Conservation (phyloP, 331 rosid genomes). For the Telfairia occidentalis region DNA sequence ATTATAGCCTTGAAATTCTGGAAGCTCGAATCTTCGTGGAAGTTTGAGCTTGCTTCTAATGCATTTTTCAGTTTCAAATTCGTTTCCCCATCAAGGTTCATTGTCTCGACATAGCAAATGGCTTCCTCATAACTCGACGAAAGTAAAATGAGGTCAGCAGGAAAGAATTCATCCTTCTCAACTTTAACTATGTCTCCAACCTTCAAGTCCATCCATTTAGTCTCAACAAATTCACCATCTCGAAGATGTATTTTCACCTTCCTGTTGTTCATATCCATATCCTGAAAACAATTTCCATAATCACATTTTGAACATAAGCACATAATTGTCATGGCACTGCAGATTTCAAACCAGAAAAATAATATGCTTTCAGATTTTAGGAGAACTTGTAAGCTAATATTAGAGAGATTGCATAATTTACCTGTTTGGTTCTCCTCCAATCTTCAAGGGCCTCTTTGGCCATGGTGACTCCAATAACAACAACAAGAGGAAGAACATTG, state of each 20-base stretch:
- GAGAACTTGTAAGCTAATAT: neutral
- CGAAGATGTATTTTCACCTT: conserved; percentile 52
- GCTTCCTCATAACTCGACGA: conserved; percentile 81
- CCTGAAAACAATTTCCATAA: conserved; percentile 37
- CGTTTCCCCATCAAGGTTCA: conserved; percentile 90
- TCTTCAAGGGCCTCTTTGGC: conserved; percentile 71
- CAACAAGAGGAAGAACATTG: conserved; percentile 63
- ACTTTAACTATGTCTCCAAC: conserved; percentile 86
- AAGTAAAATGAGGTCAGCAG: conserved; percentile 88
- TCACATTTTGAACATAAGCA: neutral
- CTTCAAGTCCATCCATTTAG: conserved; percentile 78
- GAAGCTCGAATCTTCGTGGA: conserved; percentile 52
- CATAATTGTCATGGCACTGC: neutral
- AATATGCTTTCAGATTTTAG: neutral
- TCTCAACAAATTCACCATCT: conserved; percentile 38
- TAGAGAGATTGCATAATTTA: conserved; percentile 4
- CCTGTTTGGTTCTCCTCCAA: conserved; percentile 73
- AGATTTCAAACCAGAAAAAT: neutral
- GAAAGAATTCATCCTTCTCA: conserved; percentile 77
- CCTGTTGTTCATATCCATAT: conserved; percentile 84
- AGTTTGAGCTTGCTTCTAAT: conserved; percentile 51
- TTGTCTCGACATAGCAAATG: conserved; percentile 89
- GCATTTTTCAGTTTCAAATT: conserved; percentile 82
- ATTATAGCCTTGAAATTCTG: conserved; percentile 55
- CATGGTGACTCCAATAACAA: conserved; percentile 84